Conservation (phyloP, 2,329 filamentous ascomycete genomes). For the Chaetomium sp. region DNA sequence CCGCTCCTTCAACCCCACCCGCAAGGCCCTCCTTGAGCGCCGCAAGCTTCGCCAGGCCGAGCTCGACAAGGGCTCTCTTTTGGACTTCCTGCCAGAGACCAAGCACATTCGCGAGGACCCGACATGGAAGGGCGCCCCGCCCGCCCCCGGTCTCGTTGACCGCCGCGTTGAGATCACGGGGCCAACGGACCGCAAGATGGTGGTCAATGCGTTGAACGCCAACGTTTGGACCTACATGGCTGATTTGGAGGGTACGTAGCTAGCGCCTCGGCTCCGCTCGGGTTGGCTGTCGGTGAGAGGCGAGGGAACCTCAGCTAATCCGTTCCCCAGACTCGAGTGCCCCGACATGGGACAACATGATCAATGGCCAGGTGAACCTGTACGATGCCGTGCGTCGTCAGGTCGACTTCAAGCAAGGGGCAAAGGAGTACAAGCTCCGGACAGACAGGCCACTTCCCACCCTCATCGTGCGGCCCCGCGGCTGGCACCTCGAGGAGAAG, state of each 20-base stretch:
- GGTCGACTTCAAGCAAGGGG: constrained; percentile 93
- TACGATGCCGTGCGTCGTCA: constrained; percentile 93
- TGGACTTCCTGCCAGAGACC: constrained; percentile 95
- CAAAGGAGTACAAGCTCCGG: constrained; percentile 96
- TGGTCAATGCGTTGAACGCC: constrained; percentile 93
- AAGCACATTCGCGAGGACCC: constrained; percentile 92
- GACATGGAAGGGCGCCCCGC: constrained; percentile 89
- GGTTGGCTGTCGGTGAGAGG: neutral
- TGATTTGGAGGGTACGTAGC: constrained; percentile 83
- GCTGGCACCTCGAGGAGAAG: constrained; percentile 98
- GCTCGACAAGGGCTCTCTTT: constrained; percentile 84
- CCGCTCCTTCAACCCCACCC: constrained; percentile 86
- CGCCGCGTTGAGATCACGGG: constrained; percentile 96
- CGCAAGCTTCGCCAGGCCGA: constrained; percentile 86
- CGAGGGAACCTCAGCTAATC: constrained; percentile 3
- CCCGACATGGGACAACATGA: constrained; percentile 99
- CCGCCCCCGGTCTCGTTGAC: constrained; percentile 90
- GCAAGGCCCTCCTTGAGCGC: constrained; percentile 86
- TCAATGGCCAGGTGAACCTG: constrained; percentile 96
- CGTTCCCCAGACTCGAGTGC: constrained; percentile 75
- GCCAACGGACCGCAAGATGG: constrained; percentile 98
- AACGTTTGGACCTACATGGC: constrained; percentile 99
- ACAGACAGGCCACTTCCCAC: constrained; percentile 85
- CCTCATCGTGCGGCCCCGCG: constrained; percentile 89
- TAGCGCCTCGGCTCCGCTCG: neutral